Evolutionary conservation across 2,329 filamentous ascomycete species (phyloP), one percentile per base, ranked within the genome.

Genomic region (Sclerotinia trifoliorum): DNA sequence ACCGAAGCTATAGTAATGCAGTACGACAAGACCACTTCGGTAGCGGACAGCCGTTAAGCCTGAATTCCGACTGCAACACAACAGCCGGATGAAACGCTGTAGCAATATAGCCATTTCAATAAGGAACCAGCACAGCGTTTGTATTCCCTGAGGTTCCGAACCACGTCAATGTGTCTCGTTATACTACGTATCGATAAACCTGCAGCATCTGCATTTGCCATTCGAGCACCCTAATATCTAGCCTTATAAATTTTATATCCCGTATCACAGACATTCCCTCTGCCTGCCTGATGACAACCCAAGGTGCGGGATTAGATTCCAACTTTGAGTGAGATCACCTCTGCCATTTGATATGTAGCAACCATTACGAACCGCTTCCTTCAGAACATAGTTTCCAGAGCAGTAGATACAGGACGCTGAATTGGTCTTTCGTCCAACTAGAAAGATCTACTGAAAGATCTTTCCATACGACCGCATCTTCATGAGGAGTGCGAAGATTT

Each of bases 401-500:
- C 88, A 91, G 90, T 89, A 93, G 90, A 93, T 93, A 93, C 90
- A 89, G 88, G 88, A 87, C 84, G 89, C 86, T 79, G 77, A 75
- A 80, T 86, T 79, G 74, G 81, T 91, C 87, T 91, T 79, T 84
- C 88, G 85, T 88, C 83, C 85, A 82, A 80, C 80, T 78, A 74
- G 79, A 80, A 79, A 78, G 79, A 76, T 80, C 83, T 86, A 86
- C 81, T 86, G 85, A 85, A 85, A 85, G 83, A 78, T 66, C 71
- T 73, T 35, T 76, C 77, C 75, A 71, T 77, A 77, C 51, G 74
- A 77, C 32, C 76, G 71, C 71, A 76, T 77, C 74, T 79, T 75
- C 71, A 75, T 75, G 69, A 71, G 71, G 70, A 51, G 61, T 71
- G 69, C 77, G 77, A 75, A 76, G 72, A 73, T 74, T 74, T 74